These are phyloP conservation scores for Ustilago curta DNA, from an alignment of 1,284 basidiomycete genomes.

Conservation along the genomic window DNA sequence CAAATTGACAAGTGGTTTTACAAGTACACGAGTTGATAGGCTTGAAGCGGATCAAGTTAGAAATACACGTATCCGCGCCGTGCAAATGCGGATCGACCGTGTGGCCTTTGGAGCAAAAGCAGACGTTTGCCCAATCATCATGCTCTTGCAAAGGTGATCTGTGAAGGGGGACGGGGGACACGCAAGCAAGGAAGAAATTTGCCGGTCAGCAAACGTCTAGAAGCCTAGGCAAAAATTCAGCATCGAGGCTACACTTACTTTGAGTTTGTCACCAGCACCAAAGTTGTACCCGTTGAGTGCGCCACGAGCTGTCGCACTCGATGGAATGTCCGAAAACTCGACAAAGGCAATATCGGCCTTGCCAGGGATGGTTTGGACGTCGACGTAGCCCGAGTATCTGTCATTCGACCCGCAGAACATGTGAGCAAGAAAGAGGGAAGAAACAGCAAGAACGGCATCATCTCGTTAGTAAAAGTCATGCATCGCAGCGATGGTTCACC, in stretches of 20 bases:
- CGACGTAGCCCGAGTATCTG: constrained; percentile 58
- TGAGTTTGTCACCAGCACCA: constrained; percentile 62
- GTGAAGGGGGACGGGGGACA: background rate
- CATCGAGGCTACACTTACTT: constrained; percentile 32
- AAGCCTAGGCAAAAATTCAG: too few species aligned
- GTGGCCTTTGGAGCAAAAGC: constrained; percentile 14
- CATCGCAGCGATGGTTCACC: background rate
- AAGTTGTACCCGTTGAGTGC: constrained; percentile 65
- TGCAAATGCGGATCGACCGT: constrained; percentile 49
- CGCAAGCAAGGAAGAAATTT: background rate
- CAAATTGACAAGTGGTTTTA: constrained; percentile 6
- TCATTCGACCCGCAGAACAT: background rate
- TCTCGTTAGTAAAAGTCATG: background rate
- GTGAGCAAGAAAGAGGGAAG: background rate
- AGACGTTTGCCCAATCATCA: background rate
- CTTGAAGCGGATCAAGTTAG: constrained; percentile 1
- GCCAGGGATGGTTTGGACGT: constrained; percentile 67
- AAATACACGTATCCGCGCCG: constrained; percentile 47
- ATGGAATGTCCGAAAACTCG: constrained; percentile 62
- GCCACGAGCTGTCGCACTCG: constrained; percentile 60
- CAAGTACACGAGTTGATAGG: constrained; percentile 19
- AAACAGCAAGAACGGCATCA: background rate
- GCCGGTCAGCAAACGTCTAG: constrained; percentile 3
- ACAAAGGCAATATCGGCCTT: constrained; percentile 66
- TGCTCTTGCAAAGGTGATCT: constrained; percentile 56